A percentile compares a stretch with the other conserved stretches of the same genome.
Conservation (phyloP, 2,329 filamentous ascomycete species). For the Ophiocordyceps sinensis region DNA sequence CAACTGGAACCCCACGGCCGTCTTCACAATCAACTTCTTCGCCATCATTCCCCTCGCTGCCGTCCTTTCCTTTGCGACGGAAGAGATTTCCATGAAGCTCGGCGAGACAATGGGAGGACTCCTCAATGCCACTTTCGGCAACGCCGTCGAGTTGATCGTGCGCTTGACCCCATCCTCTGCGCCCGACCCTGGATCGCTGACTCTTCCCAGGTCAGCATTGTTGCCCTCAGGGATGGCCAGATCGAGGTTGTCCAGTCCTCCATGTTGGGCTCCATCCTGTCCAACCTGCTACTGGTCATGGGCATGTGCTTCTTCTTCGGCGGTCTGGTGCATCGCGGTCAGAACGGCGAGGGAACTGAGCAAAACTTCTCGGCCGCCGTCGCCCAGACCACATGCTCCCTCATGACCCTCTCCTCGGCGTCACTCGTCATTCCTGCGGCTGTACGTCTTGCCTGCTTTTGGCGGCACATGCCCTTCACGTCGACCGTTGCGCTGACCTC, state of each 20-base stretch:
- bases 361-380: conserved; percentile 64
- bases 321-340: conserved; percentile 46
- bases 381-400: conserved; percentile 60
- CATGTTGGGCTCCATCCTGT: conserved; percentile 92
- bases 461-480: not conserved
- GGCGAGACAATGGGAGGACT: conserved; percentile 62
- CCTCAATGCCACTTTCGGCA: conserved; percentile 65
- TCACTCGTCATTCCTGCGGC: conserved; percentile 69
- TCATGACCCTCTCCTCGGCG: conserved; percentile 63
- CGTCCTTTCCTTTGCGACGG: conserved; percentile 62
- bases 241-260: conserved; percentile 95
- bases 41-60: conserved; percentile 65
- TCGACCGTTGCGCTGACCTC: not conserved
- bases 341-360: conserved; percentile 44
- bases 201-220: conserved; percentile 63
- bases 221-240: conserved; percentile 71
- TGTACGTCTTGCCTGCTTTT: conserved; percentile 15
- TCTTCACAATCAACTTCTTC: conserved; percentile 68
- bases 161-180: not conserved
- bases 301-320: conserved; percentile 70
- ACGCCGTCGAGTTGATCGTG: conserved; percentile 67
- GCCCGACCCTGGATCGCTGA: conserved; percentile 1
- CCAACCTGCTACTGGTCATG: conserved; percentile 79
- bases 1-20: conserved; percentile 48
- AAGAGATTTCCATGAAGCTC: conserved; percentile 58